Evolutionary conservation across 2,329 filamentous ascomycete genomes (phyloP), one percentile per base, ranked within the genome.

Genomic region (Arthrobotrys entomopaga): DNA sequence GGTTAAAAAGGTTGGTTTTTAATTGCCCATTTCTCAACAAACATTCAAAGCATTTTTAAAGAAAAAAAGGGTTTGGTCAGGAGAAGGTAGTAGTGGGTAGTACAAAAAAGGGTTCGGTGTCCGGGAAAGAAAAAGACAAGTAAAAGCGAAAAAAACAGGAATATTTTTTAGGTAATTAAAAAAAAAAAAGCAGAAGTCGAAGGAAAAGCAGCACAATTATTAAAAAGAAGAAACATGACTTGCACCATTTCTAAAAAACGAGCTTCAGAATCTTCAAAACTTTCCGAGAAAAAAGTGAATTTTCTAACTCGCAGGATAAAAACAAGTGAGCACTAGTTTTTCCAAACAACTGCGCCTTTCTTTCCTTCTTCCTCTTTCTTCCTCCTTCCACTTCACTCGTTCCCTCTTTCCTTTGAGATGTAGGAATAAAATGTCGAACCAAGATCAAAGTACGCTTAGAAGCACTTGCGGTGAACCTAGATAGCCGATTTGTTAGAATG

Each of bases 391-490:
- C 63, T 58, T 50, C 46, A 40, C 54, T 65, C 56, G 49, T 71
- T 64, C 52, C 42, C 1, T 59, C 65, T 71, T 75, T 77, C 75
- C 76, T 70, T 77, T 76, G 77, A 70, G 72, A 77, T 75, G 69
- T 65, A 70, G 72, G 64, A 77, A 52, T 63, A 74, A 69, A n/a
- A 73, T 73, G 76, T 72, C 53, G 65, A 75, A 54, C 69, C 69
- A 66, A 75, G 57, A 58, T 64, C 75, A 69, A 50, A 77, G 72
- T 72, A 74, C 65, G 76, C 72, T 79, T 79, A 79, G 78, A 79
- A 79, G 78, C 78, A 79, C 77, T 79, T 79, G 78, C 78, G 78
- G 67, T 79, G 78, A 70, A 79, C 78, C 67, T 73, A 29, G 48
- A 16, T 26, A 22, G n/a, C 46, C 24, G 15, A 40, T 24, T 48